Percentiles rank a stretch among this genome's conserved stretches.
phyloP scores from a whole-genome alignment of 1,284 basidiomycete species.

The Trichosporon sp. region DNA sequence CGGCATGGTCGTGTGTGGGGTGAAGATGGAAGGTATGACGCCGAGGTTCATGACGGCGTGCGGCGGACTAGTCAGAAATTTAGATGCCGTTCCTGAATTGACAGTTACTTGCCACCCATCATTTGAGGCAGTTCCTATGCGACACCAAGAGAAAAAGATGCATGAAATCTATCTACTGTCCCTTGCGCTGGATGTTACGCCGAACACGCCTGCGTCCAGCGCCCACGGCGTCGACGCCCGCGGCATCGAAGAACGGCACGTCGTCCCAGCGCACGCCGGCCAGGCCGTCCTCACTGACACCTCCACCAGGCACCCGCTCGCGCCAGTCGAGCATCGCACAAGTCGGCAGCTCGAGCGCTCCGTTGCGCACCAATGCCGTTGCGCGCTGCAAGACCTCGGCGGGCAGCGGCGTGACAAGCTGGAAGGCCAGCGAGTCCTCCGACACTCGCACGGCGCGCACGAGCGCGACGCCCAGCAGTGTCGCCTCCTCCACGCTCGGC shows the following conservation, averaged over 20 bases:
- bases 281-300: conserved; percentile 49
- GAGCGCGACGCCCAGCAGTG: conserved; percentile 70
- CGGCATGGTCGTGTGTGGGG: conserved; percentile 6
- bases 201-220: conserved; percentile 72
- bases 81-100: background rate
- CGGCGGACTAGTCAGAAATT: background rate
- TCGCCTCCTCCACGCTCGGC: conserved; percentile 65
- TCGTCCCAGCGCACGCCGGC: conserved; percentile 63
- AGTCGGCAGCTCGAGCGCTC: conserved; percentile 82
- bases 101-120: background rate
- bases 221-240: conserved; percentile 62
- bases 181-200: conserved; percentile 83
- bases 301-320: conserved; percentile 33
- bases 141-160: background rate
- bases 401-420: conserved; percentile 75
- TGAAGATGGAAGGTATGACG: background rate
- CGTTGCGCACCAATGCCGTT: conserved; percentile 70
- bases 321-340: conserved; percentile 82
- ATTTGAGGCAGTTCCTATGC: no score
- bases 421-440: conserved; percentile 46
- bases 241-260: conserved; percentile 82
- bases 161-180: conserved; percentile 37
- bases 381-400: conserved; percentile 56
- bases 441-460: conserved; percentile 63
- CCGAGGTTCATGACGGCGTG: background rate